Evolutionary conservation across 2,329 filamentous ascomycete species (phyloP), one percentile per base, ranked within the genome.

Genomic region (Penicillium concentricum): DNA sequence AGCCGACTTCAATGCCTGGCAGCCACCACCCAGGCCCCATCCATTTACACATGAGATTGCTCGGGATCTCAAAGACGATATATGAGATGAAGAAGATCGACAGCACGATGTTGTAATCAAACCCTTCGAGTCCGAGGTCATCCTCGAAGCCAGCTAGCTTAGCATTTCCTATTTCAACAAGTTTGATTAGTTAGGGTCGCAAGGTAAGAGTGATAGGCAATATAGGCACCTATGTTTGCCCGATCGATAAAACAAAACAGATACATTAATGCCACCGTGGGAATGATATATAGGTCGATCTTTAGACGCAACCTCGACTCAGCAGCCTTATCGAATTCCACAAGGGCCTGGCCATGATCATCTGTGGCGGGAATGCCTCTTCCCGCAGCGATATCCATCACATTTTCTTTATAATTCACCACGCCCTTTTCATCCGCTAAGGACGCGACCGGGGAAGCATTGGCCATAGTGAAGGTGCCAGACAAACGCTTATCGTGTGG

Each of bases 241-340:
- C 87, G 81, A 64, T 90, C 87, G 60, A 90, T 88, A 72, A 89
- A 90, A 74, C 87, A 89, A 66, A 90, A 89, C 0, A 90, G 79
- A 64, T 90, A 90, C 3, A 90, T 75, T 0, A 89, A 57, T 0
- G 86, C 75, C 0, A 89, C 85, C 0, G 84, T 88, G 0, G 87
- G 87, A 0, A 90, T 77, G 42, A 89, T 82, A 63, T 78, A 82
- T 6, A 88, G 63, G 64, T 90, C 87, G 47, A 90, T 85, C 71
- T 90, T 90, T 65, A 75, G 73, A 6, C 85, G 78, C 24, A 90
- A 76, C 49, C 76, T 80, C 7, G 78, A 70, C 67, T 89, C 87
- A 2, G 82, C 84, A 28, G 72, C 77, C 4, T 77, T 74, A 61
- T 88, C 85, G 61, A 86, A 83, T 16, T 77, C 63, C 16, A 84